Percentiles rank a stretch among this genome's conserved stretches.
These are phyloP conservation scores for Acorus gramineus DNA, from an alignment of 106 monocot species.

Conservation along the genomic window DNA sequence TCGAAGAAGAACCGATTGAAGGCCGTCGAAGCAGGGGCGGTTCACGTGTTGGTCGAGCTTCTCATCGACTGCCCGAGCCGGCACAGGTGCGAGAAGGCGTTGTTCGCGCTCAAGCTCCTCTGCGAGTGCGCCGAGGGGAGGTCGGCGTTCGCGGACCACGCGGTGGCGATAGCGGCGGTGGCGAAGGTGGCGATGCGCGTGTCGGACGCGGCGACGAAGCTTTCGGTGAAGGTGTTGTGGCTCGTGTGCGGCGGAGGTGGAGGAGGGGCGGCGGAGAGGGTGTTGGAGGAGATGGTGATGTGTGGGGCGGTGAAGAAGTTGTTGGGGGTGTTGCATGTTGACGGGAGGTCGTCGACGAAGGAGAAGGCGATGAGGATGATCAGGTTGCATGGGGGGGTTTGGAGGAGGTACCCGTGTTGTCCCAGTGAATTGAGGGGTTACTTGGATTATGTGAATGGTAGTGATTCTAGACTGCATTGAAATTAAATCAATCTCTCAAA, in stretches of 20 bases:
- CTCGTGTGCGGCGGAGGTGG: conserved; percentile 27
- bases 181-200: conserved; percentile 58
- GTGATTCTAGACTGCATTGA: too few species aligned
- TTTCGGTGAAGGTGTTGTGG: conserved; percentile 71
- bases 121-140: conserved; percentile 77
- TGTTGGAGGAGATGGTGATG: conserved; percentile 58
- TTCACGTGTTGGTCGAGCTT: conserved; percentile 50
- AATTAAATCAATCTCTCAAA: too few species aligned
- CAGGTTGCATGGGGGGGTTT: conserved; percentile 34
- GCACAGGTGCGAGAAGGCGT: conserved; percentile 41
- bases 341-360: conserved; percentile 37
- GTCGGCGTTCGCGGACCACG: conserved; percentile 51
- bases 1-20: conserved; percentile 34
- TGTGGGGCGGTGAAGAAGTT: conserved; percentile 59
- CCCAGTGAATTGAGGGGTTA: conserved; percentile 34
- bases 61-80: conserved; percentile 35
- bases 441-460: not conserved
- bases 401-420: conserved; percentile 67
- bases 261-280: conserved; percentile 33
- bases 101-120: conserved; percentile 46
- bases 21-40: conserved; percentile 60
- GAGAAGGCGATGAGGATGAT: conserved; percentile 50
- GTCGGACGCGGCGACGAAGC: conserved; percentile 51
- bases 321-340: conserved; percentile 39
- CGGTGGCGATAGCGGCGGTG: conserved; percentile 40